Evolutionary conservation across 2,329 filamentous ascomycete genomes (phyloP).

Genomic region (Penicillium sp.): DNA sequence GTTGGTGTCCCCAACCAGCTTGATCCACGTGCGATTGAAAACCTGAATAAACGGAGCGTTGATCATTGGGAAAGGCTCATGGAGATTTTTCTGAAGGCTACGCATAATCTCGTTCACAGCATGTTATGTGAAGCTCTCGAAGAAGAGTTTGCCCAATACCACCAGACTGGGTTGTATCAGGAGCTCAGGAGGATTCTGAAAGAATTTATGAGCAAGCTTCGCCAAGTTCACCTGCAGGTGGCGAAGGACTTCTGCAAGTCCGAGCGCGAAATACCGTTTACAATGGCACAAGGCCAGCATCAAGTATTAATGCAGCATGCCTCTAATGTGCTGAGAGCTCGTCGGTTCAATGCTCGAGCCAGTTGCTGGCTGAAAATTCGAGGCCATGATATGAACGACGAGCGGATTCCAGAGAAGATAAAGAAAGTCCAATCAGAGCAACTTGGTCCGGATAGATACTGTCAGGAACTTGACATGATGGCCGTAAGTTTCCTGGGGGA

Average conservation of each 20-base stretch:
- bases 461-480: slow-evolving; percentile 42
- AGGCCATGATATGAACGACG: slow-evolving; percentile 11
- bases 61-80: slow-evolving; percentile 58
- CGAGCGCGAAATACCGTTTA: slow-evolving; percentile 57
- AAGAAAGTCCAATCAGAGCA: slow-evolving; percentile 27
- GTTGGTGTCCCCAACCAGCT: slow-evolving; percentile 60
- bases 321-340: slow-evolving; percentile 7
- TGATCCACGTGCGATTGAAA: slow-evolving; percentile 59
- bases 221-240: slow-evolving; percentile 40
- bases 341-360: slow-evolving; percentile 22
- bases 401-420: slow-evolving; percentile 16
- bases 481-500: slow-evolving; percentile 31
- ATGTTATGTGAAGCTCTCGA: slow-evolving; percentile 49
- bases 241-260: slow-evolving; percentile 52
- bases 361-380: slow-evolving; percentile 12
- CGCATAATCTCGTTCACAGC: slow-evolving; percentile 28
- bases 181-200: slow-evolving; percentile 43
- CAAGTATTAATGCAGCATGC: slow-evolving; percentile 20
- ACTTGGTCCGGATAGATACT: slow-evolving; percentile 34
- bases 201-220: slow-evolving; percentile 46
- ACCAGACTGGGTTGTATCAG: slow-evolving; percentile 35
- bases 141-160: slow-evolving; percentile 32
- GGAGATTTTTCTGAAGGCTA: slow-evolving; percentile 36
- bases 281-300: slow-evolving; percentile 40
- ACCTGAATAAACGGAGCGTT: slow-evolving; percentile 57